Conservation (phyloP, 2,329 filamentous ascomycete genomes). For the Paracorniculantispora psalliotae region DNA sequence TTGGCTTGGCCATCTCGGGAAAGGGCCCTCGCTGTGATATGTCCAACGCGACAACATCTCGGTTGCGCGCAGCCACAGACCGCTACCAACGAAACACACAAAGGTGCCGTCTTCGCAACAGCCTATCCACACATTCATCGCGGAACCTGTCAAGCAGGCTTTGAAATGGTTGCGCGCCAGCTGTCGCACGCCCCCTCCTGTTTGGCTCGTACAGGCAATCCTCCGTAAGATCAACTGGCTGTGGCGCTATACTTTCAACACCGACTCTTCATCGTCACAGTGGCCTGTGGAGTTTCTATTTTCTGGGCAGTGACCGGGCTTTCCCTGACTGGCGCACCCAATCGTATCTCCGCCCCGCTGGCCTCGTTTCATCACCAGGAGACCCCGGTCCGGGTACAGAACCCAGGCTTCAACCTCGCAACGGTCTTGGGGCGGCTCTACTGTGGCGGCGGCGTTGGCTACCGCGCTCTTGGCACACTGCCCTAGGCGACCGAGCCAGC, state of each 20-base stretch:
- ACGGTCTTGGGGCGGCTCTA: background rate
- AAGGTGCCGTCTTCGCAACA: background rate
- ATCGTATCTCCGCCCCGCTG: background rate
- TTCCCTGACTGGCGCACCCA: background rate
- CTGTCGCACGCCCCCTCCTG: background rate
- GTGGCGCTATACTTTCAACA: background rate
- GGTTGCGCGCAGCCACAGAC: background rate
- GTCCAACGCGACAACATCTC: background rate
- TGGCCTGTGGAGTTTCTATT: background rate
- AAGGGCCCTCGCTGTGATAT: background rate
- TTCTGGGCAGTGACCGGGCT: background rate
- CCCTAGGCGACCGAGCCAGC: background rate
- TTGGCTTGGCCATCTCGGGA: background rate
- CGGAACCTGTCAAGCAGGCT: background rate
- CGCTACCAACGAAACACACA: background rate
- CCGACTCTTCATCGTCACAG: background rate
- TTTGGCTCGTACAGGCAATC: background rate
- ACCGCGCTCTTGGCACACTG: conserved; percentile 9
- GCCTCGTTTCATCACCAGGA: conserved; percentile 4
- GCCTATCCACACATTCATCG: background rate
- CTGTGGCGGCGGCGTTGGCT: background rate
- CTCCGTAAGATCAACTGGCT: background rate
- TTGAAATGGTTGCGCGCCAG: background rate
- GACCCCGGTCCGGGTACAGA: conserved; percentile 4
- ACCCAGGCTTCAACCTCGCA: background rate